A percentile compares a stretch with the other conserved stretches of the same genome.
Conservation (phyloP, 1,139 yeast species). For the Kodamaea sp. region DNA sequence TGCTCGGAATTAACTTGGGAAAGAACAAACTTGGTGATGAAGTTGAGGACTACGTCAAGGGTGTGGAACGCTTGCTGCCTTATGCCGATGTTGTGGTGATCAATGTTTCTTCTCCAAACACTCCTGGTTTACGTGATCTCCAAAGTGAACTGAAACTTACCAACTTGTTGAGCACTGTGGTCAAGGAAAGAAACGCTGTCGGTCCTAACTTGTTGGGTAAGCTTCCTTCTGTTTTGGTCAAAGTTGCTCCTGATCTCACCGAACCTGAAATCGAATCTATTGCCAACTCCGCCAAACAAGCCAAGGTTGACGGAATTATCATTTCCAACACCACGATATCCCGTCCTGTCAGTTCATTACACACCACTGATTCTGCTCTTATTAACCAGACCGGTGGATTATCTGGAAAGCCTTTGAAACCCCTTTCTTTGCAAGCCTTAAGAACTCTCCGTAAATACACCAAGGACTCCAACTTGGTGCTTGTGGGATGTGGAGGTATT, state of each 20-base stretch:
- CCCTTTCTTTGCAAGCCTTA: constrained; percentile 71
- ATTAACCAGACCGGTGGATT: constrained; percentile 78
- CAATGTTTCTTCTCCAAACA: constrained; percentile 95
- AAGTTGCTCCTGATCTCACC: constrained; percentile 89
- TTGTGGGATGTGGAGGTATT: constrained; percentile 96
- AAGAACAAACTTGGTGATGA: constrained; percentile 93
- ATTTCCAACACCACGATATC: constrained; percentile 89
- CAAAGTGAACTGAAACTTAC: constrained; percentile 78
- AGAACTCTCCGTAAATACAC: constrained; percentile 70
- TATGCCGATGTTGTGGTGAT: constrained; percentile 87
- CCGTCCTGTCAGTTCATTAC: constrained; percentile 59
- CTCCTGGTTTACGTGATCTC: constrained; percentile 88
- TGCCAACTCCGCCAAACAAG: constrained; percentile 74
- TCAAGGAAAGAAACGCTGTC: constrained; percentile 54
- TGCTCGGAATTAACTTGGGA: constrained; percentile 84
- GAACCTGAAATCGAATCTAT: constrained; percentile 81
- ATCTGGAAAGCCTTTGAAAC: constrained; percentile 91
- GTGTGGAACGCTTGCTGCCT: constrained; percentile 78
- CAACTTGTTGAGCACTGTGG: constrained; percentile 63
- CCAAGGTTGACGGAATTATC: constrained; percentile 88
- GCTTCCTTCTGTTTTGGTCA: constrained; percentile 79
- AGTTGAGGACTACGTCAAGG: constrained; percentile 78
- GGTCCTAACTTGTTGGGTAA: constrained; percentile 40
- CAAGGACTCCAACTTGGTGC: constrained; percentile 67
- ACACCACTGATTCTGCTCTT: constrained; percentile 45